These are phyloP conservation scores for Iberis pinnata DNA, from an alignment of 345 rosid species.

Conservation along the genomic window DNA sequence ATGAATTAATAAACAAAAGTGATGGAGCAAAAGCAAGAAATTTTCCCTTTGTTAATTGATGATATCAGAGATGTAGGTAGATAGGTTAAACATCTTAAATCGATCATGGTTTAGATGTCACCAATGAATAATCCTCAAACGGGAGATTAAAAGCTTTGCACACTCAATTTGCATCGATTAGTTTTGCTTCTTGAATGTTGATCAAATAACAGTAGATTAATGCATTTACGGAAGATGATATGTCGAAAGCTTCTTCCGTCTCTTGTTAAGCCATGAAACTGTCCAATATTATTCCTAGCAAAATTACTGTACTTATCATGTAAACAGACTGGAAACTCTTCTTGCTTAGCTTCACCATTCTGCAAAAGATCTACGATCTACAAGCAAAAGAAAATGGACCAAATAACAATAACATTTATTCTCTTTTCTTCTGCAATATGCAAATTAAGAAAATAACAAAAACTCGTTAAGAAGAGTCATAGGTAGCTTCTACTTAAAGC, in stretches of 20 bases:
- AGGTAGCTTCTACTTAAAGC: too few species aligned
- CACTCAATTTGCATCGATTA: constrained; percentile 9
- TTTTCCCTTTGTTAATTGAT: too few species aligned
- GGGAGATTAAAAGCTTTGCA: constrained; percentile 12
- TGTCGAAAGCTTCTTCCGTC: constrained; percentile 19
- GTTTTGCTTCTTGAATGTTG: constrained; percentile 4
- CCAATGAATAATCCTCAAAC: too few species aligned
- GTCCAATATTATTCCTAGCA: constrained; percentile 71
- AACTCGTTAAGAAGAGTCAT: too few species aligned
- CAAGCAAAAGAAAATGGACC: too few species aligned
- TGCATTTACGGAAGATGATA: constrained; percentile 34
- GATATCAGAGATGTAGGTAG: too few species aligned
- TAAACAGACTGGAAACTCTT: constrained; percentile 65
- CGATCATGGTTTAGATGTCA: too few species aligned
- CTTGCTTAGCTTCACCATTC: constrained; percentile 41
- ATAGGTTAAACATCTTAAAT: too few species aligned
- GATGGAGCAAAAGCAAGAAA: too few species aligned
- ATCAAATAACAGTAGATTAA: not conserved
- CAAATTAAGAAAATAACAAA: not conserved
- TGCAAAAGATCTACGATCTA: constrained; percentile 65
- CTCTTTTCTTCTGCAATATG: not conserved
- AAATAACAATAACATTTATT: not conserved
- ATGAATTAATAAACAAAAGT: too few species aligned
- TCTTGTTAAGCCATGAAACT: constrained; percentile 48
- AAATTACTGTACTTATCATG: constrained; percentile 47